phyloP scores from a whole-genome alignment of 2,329 filamentous ascomycete genomes.

The Aspergillus vadensis region DNA sequence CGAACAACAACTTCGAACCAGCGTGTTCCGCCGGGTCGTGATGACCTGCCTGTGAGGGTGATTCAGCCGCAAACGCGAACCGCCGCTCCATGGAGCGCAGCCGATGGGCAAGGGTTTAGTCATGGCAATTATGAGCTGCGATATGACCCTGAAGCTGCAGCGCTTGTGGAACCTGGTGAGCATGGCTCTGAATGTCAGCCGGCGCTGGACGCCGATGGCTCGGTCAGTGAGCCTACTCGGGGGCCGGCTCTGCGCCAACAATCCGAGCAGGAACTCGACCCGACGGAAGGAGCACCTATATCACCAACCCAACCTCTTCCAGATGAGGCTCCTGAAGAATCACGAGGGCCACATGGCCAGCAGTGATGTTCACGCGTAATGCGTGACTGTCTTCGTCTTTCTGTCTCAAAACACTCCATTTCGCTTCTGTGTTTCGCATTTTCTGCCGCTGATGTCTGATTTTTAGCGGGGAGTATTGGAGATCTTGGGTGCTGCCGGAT shows the following conservation, averaged over 20 bases:
- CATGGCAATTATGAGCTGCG: constrained; percentile 34
- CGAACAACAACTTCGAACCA: constrained; percentile 21
- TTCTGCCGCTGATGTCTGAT: neutral
- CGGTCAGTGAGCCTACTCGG: neutral
- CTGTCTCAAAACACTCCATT: neutral
- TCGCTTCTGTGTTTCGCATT: neutral
- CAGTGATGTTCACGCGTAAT: no score
- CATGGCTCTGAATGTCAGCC: neutral
- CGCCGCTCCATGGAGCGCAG: constrained; percentile 58
- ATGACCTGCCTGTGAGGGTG: constrained; percentile 54
- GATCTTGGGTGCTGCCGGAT: neutral
- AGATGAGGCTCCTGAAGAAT: neutral
- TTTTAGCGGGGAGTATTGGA: neutral
- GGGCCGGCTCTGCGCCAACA: neutral
- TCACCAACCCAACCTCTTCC: neutral
- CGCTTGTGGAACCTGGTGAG: constrained; percentile 35
- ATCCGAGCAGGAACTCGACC: neutral
- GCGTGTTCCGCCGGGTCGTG: constrained; percentile 16
- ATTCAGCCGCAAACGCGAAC: constrained; percentile 61
- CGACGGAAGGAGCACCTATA: neutral
- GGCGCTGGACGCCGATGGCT: neutral
- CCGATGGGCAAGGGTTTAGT: constrained; percentile 31
- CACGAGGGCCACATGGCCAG: neutral
- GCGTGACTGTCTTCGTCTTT: neutral
- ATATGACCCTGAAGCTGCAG: constrained; percentile 43